Evolutionary conservation across 1,139 yeast genomes (phyloP), one percentile per base, ranked within the genome.

Genomic region (Blastobotrys elegans): DNA sequence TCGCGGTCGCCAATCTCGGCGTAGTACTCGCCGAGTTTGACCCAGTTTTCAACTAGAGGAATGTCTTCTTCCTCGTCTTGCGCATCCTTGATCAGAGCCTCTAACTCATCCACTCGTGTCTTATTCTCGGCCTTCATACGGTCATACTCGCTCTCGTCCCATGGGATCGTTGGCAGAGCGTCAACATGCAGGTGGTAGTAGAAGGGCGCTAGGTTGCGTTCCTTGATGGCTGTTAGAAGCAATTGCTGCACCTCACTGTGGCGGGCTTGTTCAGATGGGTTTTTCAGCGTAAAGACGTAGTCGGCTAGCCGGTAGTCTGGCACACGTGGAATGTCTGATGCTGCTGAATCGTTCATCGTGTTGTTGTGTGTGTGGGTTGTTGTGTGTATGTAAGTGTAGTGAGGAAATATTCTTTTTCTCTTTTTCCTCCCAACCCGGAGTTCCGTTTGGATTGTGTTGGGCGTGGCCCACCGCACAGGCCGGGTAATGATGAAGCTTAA

Each of bases 51-150:
- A 10, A 87, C 80, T 39, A 81, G 76, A 61, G 89, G 96, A 58
- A 85, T 71, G 61, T 87, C 95, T 36, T 95, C 95, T 64, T 92
- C 97, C 61, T 88, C 96, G 50, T 80, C 84, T 58, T 86, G 90
- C 26, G 94, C 86, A 56, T 80, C 84, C 51, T 77, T 78, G 54
- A 92, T 81, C 47, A 76, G 71, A 49, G 74, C 74, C 60, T 82
- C 79, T 56, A 90, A 73, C 49, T 74, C 77, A 14, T 70, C 69
- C 37, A 85, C 74, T 49, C 77, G 75, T 39, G 65, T 69, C 20
- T 75, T 77, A 63, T 90, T 92, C 38, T 65, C 72, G 6, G 64
- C 68, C n/a, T 63, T 58, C 59, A 89, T 64, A 38, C 71, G 56
- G 30, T 76, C 65, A 64, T 82, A 84, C 37, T 80, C 58, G 0